Percentiles rank a stretch among this genome's conserved stretches.
phyloP scores from a whole-genome alignment of 495 filamentous ascomycete species.

The Ascobolus immersus region DNA sequence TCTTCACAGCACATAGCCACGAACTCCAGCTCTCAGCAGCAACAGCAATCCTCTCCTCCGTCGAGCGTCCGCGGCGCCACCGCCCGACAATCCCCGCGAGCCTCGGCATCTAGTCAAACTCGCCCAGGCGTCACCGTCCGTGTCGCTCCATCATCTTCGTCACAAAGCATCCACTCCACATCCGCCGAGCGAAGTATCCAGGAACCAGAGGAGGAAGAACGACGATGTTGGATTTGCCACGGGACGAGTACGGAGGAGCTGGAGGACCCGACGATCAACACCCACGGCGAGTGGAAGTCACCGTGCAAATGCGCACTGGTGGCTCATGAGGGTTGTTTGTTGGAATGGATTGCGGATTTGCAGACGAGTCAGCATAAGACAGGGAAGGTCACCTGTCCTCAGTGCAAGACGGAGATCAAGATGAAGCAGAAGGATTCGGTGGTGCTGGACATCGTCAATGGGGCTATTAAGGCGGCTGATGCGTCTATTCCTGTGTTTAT shows the following conservation, averaged over 20 bases:
- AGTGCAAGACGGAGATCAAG: slow-evolving; percentile 60
- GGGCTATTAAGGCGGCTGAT: slow-evolving; percentile 10
- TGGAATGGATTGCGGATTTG: slow-evolving; percentile 70
- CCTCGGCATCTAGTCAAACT: no score
- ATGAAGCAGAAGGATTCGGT: slow-evolving; percentile 21
- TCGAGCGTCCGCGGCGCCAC: no score
- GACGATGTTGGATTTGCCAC: slow-evolving; percentile 82
- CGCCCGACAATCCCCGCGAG: no score
- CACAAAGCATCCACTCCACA: no score
- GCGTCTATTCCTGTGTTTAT: slow-evolving; percentile 11
- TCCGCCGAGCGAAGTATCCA: no score
- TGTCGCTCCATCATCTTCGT: no score
- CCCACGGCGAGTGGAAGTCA: slow-evolving; percentile 44
- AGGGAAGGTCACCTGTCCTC: slow-evolving; percentile 50
- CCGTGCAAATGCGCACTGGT: slow-evolving; percentile 74
- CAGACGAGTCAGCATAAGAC: slow-evolving; percentile 35
- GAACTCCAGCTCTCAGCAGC: no score
- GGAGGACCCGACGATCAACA: slow-evolving; percentile 30
- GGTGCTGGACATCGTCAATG: slow-evolving; percentile 14
- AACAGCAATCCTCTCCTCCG: no score
- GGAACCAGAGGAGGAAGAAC: slow-evolving; percentile 17
- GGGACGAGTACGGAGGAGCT: slow-evolving; percentile 46
- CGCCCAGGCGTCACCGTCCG: no score
- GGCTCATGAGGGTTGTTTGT: slow-evolving; percentile 71
- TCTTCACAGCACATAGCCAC: no score